Evolutionary conservation across 768 basidiomycete species (phyloP).

Genomic region (Russula compacta): DNA sequence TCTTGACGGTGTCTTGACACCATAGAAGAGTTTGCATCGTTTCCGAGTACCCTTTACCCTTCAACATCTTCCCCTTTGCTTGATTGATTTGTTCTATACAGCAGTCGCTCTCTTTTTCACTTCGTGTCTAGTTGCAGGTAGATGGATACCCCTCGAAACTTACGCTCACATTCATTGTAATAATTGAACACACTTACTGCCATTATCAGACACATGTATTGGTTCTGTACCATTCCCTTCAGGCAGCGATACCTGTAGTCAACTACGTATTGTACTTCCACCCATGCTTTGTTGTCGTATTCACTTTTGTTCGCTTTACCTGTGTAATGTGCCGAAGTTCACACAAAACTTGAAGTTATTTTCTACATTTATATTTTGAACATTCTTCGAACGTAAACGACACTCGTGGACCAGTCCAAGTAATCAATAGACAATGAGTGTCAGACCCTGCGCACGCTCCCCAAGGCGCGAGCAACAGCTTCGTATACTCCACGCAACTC

Average conservation of each 20-base stretch:
- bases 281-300: neutral
- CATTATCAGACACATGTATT: conserved; percentile 3
- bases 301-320: neutral
- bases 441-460: neutral
- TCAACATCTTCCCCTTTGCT: neutral
- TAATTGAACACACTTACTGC: neutral
- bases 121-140: neutral
- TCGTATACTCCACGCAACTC: conserved; percentile 15
- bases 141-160: conserved; percentile 1
- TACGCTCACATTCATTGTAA: neutral
- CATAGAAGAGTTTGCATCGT: neutral
- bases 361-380: neutral
- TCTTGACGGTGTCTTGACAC: neutral
- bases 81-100: neutral
- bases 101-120: neutral
- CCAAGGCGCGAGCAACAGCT: conserved; percentile 18
- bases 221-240: conserved; percentile 3
- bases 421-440: neutral
- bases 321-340: neutral
- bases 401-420: neutral
- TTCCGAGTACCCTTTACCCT: neutral
- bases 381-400: neutral
- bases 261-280: neutral
- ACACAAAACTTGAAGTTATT: neutral
- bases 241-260: conserved; percentile 9